These are phyloP conservation scores for Atkinsonella hypoxylon DNA, from an alignment of 2,329 filamentous ascomycete species.

Conservation along the genomic window DNA sequence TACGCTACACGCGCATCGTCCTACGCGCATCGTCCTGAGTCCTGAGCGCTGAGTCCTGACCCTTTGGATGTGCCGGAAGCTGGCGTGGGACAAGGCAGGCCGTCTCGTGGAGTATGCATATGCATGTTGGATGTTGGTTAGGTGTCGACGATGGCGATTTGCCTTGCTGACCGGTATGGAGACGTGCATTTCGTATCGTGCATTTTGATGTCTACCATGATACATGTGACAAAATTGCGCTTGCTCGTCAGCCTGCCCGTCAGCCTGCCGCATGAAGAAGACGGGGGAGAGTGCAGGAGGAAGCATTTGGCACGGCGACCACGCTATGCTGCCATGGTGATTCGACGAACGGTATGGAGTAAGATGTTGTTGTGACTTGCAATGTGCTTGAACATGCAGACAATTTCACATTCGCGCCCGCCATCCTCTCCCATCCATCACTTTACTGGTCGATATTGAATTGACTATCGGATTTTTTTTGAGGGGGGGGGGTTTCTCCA, in stretches of 20 bases:
- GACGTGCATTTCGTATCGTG: not conserved
- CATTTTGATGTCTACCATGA: not conserved
- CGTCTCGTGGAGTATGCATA: not conserved
- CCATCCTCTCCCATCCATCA: too few relatives aligned
- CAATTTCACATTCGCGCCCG: too few relatives aligned
- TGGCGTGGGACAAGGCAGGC: not conserved
- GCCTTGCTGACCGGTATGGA: not conserved
- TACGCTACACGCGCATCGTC: not conserved
- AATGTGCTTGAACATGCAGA: too few relatives aligned
- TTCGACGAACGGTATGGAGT: not conserved
- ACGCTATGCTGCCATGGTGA: too few relatives aligned
- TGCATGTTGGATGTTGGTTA: too few relatives aligned
- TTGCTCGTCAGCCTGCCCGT: not conserved
- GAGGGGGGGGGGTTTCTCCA: too few relatives aligned
- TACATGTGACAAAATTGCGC: not conserved
- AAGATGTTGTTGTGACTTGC: not conserved
- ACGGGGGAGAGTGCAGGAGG: not conserved
- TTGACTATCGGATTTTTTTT: too few relatives aligned
- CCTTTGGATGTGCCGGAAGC: not conserved
- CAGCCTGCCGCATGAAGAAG: not conserved
- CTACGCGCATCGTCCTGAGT: not conserved
- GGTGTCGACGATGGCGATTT: not conserved
- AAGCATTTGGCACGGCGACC: not conserved
- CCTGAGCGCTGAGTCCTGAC: not conserved
- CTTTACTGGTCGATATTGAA: not conserved